Percentiles rank a stretch among this genome's conserved stretches.
Conservation (phyloP, 176 grass and related monocot genomes). For the Saccharum spontaneum region DNA sequence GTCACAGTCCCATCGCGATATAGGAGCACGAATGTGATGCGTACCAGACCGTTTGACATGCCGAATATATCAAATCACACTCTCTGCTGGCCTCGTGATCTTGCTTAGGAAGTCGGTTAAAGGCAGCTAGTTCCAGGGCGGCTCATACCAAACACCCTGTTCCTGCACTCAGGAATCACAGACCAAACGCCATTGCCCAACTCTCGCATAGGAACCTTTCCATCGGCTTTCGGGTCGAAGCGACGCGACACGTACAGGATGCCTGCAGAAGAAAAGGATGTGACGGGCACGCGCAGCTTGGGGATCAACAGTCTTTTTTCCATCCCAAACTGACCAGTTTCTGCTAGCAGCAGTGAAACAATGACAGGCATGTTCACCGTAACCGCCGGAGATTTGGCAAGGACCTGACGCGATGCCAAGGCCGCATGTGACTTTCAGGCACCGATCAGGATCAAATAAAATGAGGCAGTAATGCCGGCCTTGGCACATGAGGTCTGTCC, state of each 20-base stretch:
- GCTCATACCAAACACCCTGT: neutral
- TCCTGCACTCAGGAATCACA: conserved; percentile 9
- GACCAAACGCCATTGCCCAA: neutral
- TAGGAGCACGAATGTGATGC: neutral
- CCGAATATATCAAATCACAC: neutral
- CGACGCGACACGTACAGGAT: neutral
- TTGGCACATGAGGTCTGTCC: neutral
- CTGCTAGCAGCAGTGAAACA: neutral
- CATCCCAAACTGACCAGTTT: neutral
- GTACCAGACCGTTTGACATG: neutral
- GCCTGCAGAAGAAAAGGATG: neutral
- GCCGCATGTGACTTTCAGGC: conserved; percentile 9
- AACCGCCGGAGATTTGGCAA: conserved; percentile 3
- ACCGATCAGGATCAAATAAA: neutral
- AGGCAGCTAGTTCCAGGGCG: neutral
- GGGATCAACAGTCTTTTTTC: conserved; percentile 21
- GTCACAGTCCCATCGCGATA: neutral
- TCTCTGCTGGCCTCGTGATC: neutral
- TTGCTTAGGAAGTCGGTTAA: conserved; percentile 4
- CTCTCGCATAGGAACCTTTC: neutral
- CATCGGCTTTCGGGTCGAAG: neutral
- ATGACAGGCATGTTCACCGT: neutral
- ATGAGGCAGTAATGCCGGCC: neutral
- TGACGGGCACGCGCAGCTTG: neutral
- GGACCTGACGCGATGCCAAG: neutral